Conservation (phyloP, 2,329 filamentous ascomycete genomes). For the Beauveria asiatica region DNA sequence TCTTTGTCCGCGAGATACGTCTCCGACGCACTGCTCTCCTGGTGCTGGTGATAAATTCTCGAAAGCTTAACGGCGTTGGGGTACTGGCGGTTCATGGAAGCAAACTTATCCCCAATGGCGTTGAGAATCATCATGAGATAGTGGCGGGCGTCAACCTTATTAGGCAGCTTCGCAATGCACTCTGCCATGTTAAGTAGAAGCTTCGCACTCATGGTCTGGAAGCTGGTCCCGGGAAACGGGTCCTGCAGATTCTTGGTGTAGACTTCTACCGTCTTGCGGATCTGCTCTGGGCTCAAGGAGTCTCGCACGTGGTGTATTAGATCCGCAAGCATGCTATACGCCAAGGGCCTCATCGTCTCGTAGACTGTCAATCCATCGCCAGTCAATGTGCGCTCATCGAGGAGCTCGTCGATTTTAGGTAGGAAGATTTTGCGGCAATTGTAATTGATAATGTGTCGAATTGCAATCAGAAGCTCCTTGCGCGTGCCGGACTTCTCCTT, state of each 20-base stretch:
- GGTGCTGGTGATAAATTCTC: constrained; percentile 63
- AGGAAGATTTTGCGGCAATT: constrained; percentile 95
- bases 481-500: constrained; percentile 87
- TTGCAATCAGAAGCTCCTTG: constrained; percentile 92
- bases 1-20: constrained; percentile 79
- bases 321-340: constrained; percentile 97
- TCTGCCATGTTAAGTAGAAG: constrained; percentile 96
- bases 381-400: constrained; percentile 90
- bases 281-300: constrained; percentile 79
- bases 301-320: constrained; percentile 95
- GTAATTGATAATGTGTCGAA: constrained; percentile 98
- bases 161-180: constrained; percentile 86
- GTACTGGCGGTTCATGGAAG: constrained; percentile 94
- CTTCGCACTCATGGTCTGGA: constrained; percentile 99
- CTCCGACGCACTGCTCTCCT: constrained; percentile 54
- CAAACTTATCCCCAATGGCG: constrained; percentile 96
- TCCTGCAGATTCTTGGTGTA: constrained; percentile 96
- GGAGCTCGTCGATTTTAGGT: constrained; percentile 84
- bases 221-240: constrained; percentile 93
- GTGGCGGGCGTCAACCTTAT: constrained; percentile 90
- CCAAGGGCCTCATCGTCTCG: constrained; percentile 88
- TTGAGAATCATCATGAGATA: constrained; percentile 96
- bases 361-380: constrained; percentile 95
- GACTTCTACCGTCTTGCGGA: constrained; percentile 89
- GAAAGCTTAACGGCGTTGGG: constrained; percentile 91